A percentile compares a stretch with the other conserved stretches of the same genome.
Conservation (phyloP, 371 early-diverging fungal species). For the Syncephalis plumigaleata region DNA sequence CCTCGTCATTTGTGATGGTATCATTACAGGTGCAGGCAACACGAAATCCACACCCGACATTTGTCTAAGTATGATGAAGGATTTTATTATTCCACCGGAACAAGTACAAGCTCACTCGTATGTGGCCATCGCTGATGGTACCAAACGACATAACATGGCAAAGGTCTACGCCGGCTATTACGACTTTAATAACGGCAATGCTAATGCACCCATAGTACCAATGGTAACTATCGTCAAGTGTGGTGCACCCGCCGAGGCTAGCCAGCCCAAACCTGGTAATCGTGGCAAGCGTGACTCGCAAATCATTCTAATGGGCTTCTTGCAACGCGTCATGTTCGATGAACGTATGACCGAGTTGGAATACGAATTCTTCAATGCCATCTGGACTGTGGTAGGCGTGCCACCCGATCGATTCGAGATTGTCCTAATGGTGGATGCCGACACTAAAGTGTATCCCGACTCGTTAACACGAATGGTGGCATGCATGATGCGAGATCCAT, state of each 20-base stretch:
- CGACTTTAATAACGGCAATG: slow-evolving; percentile 28
- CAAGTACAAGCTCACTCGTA: slow-evolving; percentile 57
- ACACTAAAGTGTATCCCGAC: slow-evolving; percentile 71
- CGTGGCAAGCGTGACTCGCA: slow-evolving; percentile 98
- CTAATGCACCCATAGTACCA: slow-evolving; percentile 32
- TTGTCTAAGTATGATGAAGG: slow-evolving; percentile 67
- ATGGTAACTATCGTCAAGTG: slow-evolving; percentile 87
- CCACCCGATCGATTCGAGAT: slow-evolving; percentile 73
- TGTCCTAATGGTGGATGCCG: slow-evolving; percentile 94
- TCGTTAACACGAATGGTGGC: slow-evolving; percentile 56
- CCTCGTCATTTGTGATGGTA: slow-evolving; percentile 76
- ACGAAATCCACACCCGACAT: slow-evolving; percentile 59
- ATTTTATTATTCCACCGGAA: slow-evolving; percentile 41
- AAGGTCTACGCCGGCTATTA: slow-evolving; percentile 84
- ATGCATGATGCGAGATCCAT: slow-evolving; percentile 53
- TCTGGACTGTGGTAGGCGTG: slow-evolving; percentile 63
- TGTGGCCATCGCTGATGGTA: slow-evolving; percentile 86
- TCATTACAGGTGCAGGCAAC: slow-evolving; percentile 66
- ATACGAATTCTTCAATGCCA: slow-evolving; percentile 80
- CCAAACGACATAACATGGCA: slow-evolving; percentile 89
- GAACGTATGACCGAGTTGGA: slow-evolving; percentile 93
- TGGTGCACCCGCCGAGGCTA: slow-evolving; percentile 60
- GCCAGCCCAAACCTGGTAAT: slow-evolving; percentile 68
- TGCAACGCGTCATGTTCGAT: slow-evolving; percentile 84
- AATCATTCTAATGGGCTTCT: slow-evolving; percentile 92